Conservation (phyloP, 768 basidiomycete genomes). For the Collybiopsis confluens region DNA sequence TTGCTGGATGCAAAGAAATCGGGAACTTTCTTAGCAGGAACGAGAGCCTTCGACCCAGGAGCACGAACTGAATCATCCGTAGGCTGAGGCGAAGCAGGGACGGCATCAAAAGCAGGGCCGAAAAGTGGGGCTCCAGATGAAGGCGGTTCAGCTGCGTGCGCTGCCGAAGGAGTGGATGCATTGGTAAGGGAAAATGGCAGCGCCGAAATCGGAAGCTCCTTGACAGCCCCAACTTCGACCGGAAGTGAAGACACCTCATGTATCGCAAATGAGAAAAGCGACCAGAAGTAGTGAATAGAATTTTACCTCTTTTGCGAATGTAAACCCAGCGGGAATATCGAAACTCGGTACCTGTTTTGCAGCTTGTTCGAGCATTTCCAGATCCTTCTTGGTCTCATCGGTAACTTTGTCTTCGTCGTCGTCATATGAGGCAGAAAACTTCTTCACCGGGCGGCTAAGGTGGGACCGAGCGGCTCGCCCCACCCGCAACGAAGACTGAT, state of each 20-base stretch:
- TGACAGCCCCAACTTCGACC: slow-evolving; percentile 40
- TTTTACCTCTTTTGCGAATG: slow-evolving; percentile 60
- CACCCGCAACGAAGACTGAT: slow-evolving; percentile 57
- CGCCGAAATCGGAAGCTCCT: slow-evolving; percentile 62
- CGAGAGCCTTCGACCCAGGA: slow-evolving; percentile 6
- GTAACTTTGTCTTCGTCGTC: slow-evolving; percentile 46
- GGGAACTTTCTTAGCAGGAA: slow-evolving; percentile 34
- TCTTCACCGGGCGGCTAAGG: slow-evolving; percentile 51
- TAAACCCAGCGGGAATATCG: slow-evolving; percentile 59
- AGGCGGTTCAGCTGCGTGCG: background rate
- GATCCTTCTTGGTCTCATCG: slow-evolving; percentile 39
- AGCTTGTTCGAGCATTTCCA: slow-evolving; percentile 47
- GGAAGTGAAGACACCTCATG: slow-evolving; percentile 20
- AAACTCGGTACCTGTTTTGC: slow-evolving; percentile 54
- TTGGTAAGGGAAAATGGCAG: slow-evolving; percentile 65
- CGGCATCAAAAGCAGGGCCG: background rate
- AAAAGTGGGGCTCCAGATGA: too few species aligned
- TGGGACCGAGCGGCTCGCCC: slow-evolving; percentile 60
- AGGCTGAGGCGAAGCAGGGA: background rate
- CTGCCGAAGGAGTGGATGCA: slow-evolving; percentile 18
- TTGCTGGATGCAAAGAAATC: slow-evolving; percentile 54
- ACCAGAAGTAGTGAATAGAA: slow-evolving; percentile 1
- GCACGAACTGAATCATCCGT: background rate
- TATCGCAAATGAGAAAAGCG: slow-evolving; percentile 6
- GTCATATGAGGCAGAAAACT: slow-evolving; percentile 66